Conservation (phyloP, 2,329 filamentous ascomycete species). For the Trichoderma koningii region DNA sequence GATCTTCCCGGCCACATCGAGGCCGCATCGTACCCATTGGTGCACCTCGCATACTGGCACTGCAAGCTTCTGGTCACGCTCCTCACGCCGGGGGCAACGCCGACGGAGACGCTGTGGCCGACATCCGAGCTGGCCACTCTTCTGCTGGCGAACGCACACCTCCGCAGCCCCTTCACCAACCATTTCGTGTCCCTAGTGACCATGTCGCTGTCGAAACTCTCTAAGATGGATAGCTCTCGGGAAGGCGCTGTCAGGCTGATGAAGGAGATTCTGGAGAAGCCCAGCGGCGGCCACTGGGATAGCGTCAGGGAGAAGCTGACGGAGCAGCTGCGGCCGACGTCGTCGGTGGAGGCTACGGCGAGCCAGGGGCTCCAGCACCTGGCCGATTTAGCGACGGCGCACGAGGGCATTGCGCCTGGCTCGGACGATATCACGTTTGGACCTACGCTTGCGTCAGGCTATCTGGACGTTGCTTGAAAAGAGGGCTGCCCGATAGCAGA, state of each 20-base stretch:
- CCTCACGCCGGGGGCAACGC: conserved; percentile 56
- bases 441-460: conserved; percentile 41
- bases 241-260: conserved; percentile 60
- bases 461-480: conserved; percentile 37
- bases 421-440: conserved; percentile 39
- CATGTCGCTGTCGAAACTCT: conserved; percentile 63
- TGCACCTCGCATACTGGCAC: conserved; percentile 72
- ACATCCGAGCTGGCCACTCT: conserved; percentile 61
- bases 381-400: conserved; percentile 57
- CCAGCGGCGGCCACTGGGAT: conserved; percentile 58
- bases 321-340: conserved; percentile 41
- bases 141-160: conserved; percentile 55
- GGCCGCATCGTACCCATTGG: conserved; percentile 53
- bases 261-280: conserved; percentile 58
- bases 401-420: conserved; percentile 39
- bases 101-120: conserved; percentile 61
- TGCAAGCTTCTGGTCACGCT: conserved; percentile 65
- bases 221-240: conserved; percentile 55
- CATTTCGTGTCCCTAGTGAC: conserved; percentile 64
- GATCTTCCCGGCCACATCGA: conserved; percentile 61
- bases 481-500: not conserved
- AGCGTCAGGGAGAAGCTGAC: conserved; percentile 51
- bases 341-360: conserved; percentile 44
- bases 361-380: conserved; percentile 62
- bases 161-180: conserved; percentile 65